Base-by-base conservation (phyloP, 345 rosid species). In the Gossypium turneri region DNA sequence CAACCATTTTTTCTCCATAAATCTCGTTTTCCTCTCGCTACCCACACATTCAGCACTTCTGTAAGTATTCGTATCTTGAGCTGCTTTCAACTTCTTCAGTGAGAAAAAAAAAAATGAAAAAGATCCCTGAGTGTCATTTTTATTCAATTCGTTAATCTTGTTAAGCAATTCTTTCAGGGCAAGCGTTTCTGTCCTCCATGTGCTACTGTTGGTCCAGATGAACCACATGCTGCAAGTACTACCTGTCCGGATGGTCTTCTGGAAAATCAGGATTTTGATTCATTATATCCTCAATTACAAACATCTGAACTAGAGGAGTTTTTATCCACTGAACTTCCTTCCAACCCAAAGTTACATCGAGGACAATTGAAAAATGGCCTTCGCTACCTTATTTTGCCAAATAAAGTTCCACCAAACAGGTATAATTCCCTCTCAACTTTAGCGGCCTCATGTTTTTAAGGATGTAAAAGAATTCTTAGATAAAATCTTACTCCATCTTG, bases 351-450 rank as follows among this genome's bases (percentile, higher is more conserved):
- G 86, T 74, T 93, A 81, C 80, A 82, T 75, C 82, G 97, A 64
- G 99, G 98, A 62, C 90, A 92, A 67, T 68, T 93, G 88, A 85
- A 85, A 84, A 96, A 93, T 84, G 99, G 99, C 76, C 99, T 96
- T 51, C 91, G 90, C 2, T 96, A 93, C 85, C 94, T 96, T 81
- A 90, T 96, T 72, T 85, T 96, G 77, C 99, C 98, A 1, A 96
- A 96, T 81, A 93, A 93, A 86, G 93, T 96, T 83, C 99, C 99
- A 27, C 91, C 90, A 73, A 90, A 86, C 86, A 93, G 99, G 98
- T 92, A 82, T 72, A 45, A 24, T 71, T 55, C 74, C 67, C 29
- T 45, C 56, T 22, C 53, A 12, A 38, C 73, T 43, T 47, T 17
- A n/a, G 13, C 6, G 19, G 24, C 41, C 60, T 48, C 45, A 43